Percentiles rank a stretch among this genome's conserved stretches.
phyloP scores from a whole-genome alignment of 1,139 yeast genomes.

The Casaregolazyma suthepensis region DNA sequence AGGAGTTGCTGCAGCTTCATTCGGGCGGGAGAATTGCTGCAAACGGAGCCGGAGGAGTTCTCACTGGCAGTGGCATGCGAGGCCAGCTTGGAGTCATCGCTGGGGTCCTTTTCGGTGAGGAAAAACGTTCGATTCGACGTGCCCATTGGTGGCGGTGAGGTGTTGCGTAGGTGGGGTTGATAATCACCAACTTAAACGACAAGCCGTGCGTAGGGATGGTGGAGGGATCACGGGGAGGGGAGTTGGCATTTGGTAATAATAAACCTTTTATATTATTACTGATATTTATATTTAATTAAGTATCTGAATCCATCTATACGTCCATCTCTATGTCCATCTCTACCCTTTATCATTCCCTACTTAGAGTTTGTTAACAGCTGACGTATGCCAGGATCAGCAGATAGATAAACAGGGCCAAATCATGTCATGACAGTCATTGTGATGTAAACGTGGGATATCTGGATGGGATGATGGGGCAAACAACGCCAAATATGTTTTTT shows the following conservation, averaged over 20 bases:
- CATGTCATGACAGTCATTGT: too few relatives aligned
- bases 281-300: too few relatives aligned
- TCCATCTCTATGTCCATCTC: too few relatives aligned
- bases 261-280: neutral
- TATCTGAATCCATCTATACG: too few relatives aligned
- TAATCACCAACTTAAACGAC: neutral
- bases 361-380: too few relatives aligned
- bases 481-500: neutral
- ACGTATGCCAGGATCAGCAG: too few relatives aligned
- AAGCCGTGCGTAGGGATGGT: neutral
- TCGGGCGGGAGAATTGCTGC: neutral
- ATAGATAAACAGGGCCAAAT: too few relatives aligned
- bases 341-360: too few relatives aligned
- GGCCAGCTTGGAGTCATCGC: neutral
- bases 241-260: neutral
- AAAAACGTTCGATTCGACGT: constrained; percentile 7
- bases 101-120: constrained; percentile 6
- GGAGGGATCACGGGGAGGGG: neutral
- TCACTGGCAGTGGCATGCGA: neutral
- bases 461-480: too few relatives aligned
- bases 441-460: too few relatives aligned
- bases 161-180: constrained; percentile 1
- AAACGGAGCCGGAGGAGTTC: neutral
- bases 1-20: neutral
- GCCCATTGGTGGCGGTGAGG: constrained; percentile 6